phyloP scores from a whole-genome alignment of 306 rosid species.

The Quercus engelmannii region DNA sequence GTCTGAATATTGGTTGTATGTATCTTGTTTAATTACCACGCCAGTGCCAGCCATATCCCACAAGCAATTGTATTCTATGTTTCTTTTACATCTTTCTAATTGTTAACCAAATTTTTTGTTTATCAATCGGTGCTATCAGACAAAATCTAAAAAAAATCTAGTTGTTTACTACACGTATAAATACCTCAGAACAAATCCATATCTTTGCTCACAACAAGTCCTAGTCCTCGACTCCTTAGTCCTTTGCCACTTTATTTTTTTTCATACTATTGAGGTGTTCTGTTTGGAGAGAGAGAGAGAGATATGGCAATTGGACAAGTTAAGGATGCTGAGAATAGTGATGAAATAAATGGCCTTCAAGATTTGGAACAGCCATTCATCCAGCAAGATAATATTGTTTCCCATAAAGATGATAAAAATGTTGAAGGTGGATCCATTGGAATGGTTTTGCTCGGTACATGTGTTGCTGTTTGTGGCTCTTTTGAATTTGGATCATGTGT shows the following conservation, averaged over 20 bases:
- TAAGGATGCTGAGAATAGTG: conserved; percentile 45
- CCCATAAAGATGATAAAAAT: conserved; percentile 12
- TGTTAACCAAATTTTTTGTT: neutral
- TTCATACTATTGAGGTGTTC: neutral
- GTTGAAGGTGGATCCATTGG: conserved; percentile 48
- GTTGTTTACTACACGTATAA: neutral
- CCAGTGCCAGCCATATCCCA: conserved; percentile 40
- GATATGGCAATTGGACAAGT: conserved; percentile 49
- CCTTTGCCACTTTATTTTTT: neutral
- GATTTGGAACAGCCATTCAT: conserved; percentile 53
- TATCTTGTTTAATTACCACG: neutral
- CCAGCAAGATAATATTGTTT: conserved; percentile 4
- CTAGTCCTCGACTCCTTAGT: neutral
- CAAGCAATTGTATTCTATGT: conserved; percentile 1
- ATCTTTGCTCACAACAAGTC: neutral
- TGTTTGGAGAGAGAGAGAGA: conserved; percentile 1
- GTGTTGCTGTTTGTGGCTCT: conserved; percentile 79
- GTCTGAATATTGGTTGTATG: conserved; percentile 4
- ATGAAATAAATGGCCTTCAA: conserved; percentile 19
- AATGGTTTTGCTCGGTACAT: conserved; percentile 74
- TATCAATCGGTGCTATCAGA: conserved; percentile 7
- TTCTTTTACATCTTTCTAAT: too few relatives aligned
- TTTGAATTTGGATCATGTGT: conserved; percentile 85
- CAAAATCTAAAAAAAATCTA: neutral
- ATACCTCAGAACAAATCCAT: neutral